phyloP scores from a whole-genome alignment of 805 yeast species.

The Barnettozyma botsteinii region DNA sequence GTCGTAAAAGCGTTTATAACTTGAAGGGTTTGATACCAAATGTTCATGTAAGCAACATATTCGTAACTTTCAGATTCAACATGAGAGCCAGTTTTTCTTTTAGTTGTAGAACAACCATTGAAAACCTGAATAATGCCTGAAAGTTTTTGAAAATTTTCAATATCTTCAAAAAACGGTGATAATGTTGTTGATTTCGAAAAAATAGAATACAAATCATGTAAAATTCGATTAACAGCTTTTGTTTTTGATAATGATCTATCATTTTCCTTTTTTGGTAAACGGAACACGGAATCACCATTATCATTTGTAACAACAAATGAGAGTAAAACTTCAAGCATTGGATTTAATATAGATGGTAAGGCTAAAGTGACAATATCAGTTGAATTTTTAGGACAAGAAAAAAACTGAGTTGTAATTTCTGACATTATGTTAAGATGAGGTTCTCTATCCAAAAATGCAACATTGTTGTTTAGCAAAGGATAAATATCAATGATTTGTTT shows the following conservation, averaged over 20 bases:
- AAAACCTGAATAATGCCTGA: slow-evolving; percentile 45
- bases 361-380: slow-evolving; percentile 35
- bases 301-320: slow-evolving; percentile 26
- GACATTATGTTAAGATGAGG: slow-evolving; percentile 77
- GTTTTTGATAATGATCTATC: slow-evolving; percentile 13
- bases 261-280: slow-evolving; percentile 2
- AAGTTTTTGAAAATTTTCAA: slow-evolving; percentile 34
- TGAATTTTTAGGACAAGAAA: slow-evolving; percentile 84
- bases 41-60: slow-evolving; percentile 44
- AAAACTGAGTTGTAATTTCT: slow-evolving; percentile 75
- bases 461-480: slow-evolving; percentile 42
- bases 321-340: slow-evolving; percentile 39
- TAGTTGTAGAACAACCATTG: slow-evolving; percentile 52
- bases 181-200: slow-evolving; percentile 28
- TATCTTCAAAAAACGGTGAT: slow-evolving; percentile 29
- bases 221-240: slow-evolving; percentile 11
- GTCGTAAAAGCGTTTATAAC: slow-evolving; percentile 33
- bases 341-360: slow-evolving; percentile 38
- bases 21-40: slow-evolving; percentile 38
- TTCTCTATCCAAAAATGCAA: slow-evolving; percentile 71
- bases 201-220: slow-evolving; percentile 16
- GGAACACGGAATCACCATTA: slow-evolving; percentile 27
- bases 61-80: slow-evolving; percentile 52
- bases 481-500: slow-evolving; percentile 50
- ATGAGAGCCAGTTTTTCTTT: slow-evolving; percentile 62